Conservation (phyloP, 1,284 basidiomycete species). For the Cryptococcus hybrid region DNA sequence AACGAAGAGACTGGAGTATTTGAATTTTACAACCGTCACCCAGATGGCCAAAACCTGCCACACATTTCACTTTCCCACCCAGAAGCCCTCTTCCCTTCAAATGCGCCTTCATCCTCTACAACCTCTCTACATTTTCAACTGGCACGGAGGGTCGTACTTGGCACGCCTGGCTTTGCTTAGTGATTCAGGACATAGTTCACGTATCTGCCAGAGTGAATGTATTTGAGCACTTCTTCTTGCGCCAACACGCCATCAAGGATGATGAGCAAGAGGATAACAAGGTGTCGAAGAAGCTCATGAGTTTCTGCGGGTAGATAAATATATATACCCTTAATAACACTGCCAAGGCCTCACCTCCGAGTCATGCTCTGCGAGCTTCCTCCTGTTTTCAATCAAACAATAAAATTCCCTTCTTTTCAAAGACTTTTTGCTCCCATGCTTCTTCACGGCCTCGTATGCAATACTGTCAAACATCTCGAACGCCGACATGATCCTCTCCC, state of each 20-base stretch:
- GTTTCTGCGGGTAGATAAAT: slow-evolving; percentile 64
- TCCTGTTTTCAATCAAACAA: slow-evolving; percentile 29
- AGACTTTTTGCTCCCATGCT: slow-evolving; percentile 39
- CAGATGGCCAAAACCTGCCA: slow-evolving; percentile 69
- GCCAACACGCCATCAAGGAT: slow-evolving; percentile 51
- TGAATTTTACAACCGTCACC: background rate
- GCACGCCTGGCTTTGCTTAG: slow-evolving; percentile 72
- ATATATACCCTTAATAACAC: background rate
- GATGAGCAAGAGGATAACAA: slow-evolving; percentile 63
- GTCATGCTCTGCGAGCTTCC: background rate
- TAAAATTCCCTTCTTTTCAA: slow-evolving; percentile 64
- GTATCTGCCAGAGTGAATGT: slow-evolving; percentile 82
- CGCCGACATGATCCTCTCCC: slow-evolving; percentile 82
- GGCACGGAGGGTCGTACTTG: slow-evolving; percentile 64
- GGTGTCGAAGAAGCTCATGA: slow-evolving; percentile 73
- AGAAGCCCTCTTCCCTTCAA: background rate
- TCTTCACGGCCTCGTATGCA: slow-evolving; percentile 47
- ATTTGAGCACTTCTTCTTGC: slow-evolving; percentile 83
- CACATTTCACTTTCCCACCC: slow-evolving; percentile 57
- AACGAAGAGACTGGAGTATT: too few species aligned
- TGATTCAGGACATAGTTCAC: slow-evolving; percentile 90
- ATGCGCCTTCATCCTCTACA: slow-evolving; percentile 44
- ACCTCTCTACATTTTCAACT: slow-evolving; percentile 51
- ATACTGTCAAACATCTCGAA: slow-evolving; percentile 93
- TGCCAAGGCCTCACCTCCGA: background rate